phyloP scores from a whole-genome alignment of 2,329 filamentous ascomycete genomes.

The Fusarium sororula region DNA sequence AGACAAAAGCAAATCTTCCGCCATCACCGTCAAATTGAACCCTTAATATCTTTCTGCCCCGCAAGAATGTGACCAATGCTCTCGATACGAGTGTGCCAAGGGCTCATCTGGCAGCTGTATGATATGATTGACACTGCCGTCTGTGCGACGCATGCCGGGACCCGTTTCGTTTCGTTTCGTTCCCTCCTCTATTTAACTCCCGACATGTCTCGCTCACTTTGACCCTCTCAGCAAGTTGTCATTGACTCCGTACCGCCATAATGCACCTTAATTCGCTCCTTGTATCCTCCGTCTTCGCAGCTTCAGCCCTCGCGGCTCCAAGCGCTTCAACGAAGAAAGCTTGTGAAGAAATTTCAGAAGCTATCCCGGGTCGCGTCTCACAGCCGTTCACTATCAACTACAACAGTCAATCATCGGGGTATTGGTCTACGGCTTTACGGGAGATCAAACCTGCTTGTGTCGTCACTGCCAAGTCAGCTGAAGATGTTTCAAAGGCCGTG shows the following conservation, averaged over 20 bases:
- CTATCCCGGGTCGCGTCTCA: neutral
- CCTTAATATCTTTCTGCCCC: neutral
- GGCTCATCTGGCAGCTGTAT: neutral
- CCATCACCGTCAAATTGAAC: neutral
- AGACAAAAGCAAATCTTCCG: neutral
- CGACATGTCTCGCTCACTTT: neutral
- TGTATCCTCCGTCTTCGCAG: neutral
- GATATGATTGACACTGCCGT: neutral
- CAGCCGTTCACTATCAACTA: conserved; percentile 1
- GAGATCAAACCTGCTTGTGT: conserved; percentile 21
- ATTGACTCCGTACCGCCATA: neutral
- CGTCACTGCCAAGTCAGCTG: neutral
- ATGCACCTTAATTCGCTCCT: neutral
- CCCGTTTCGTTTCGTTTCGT: neutral
- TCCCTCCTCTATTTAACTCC: neutral
- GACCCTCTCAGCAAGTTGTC: neutral
- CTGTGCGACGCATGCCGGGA: neutral
- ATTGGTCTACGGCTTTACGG: conserved; percentile 3
- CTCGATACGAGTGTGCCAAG: neutral
- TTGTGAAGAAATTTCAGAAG: conserved; percentile 10
- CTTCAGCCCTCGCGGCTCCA: conserved; percentile 16
- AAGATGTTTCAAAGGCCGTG: conserved; percentile 4
- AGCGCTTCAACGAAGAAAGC: neutral
- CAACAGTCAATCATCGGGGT: neutral
- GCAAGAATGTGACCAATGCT: neutral